A percentile compares a stretch with the other conserved stretches of the same genome.
These are phyloP conservation scores for Austroboletus niveus DNA, from an alignment of 1,284 basidiomycete species.

Conservation along the genomic window DNA sequence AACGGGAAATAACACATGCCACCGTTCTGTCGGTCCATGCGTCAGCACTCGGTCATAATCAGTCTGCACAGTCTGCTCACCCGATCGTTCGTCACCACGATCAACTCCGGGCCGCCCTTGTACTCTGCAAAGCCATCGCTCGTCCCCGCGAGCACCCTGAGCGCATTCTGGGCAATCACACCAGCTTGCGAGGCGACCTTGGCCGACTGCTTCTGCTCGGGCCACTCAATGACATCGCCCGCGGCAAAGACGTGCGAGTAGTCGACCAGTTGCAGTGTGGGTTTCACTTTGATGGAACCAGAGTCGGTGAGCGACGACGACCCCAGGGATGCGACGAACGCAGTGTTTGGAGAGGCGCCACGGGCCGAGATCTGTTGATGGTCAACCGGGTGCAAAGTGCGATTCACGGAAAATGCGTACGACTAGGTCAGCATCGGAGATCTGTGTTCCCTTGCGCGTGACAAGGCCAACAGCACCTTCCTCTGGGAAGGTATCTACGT, in stretches of 20 bases:
- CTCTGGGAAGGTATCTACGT: constrained; percentile 45
- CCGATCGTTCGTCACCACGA: constrained; percentile 58
- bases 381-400: background rate
- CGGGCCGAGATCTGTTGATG: constrained; percentile 44
- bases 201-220: constrained; percentile 57
- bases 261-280: constrained; percentile 49
- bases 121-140: constrained; percentile 41
- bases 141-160: constrained; percentile 40
- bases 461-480: constrained; percentile 37
- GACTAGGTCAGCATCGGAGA: constrained; percentile 54
- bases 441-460: constrained; percentile 51
- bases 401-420: constrained; percentile 36
- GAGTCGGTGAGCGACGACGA: constrained; percentile 38
- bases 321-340: constrained; percentile 45
- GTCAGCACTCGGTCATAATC: background rate
- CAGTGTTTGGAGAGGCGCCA: constrained; percentile 52
- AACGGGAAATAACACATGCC: constrained; percentile 46
- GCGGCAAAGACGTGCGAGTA: constrained; percentile 54
- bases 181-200: constrained; percentile 46
- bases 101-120: constrained; percentile 50
- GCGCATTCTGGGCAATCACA: constrained; percentile 47
- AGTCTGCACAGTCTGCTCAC: constrained; percentile 33
- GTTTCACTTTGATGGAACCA: constrained; percentile 48
- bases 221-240: constrained; percentile 59
- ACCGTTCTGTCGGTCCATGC: constrained; percentile 36